Base-by-base conservation (phyloP, 148 eudicot genomes). In the Polygonum maritimum region DNA sequence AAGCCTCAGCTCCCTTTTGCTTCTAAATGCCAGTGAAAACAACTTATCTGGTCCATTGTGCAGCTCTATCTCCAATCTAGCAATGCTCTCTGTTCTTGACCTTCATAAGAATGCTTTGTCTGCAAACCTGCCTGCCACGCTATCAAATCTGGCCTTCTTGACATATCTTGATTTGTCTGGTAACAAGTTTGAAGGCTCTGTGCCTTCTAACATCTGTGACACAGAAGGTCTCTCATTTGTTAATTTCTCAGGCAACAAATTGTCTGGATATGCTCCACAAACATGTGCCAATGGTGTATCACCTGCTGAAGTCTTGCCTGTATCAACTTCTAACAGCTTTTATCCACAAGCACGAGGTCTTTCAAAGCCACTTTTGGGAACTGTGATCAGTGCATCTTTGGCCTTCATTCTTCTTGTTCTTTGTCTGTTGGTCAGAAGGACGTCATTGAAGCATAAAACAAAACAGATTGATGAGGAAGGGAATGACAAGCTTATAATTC, bases 141-240 rank as follows among this genome's bases (percentile, higher is more conserved):
- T 94, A 39, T 76, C 95, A 33, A 84, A 77, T 80, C 91, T 94
- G 67, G 83, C 79, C 80, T 76, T 87, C 74, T 85, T 92, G 91
- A 92, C 98, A 57, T 92, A 90, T 79, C 88, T 94, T 19, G 98
- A 94, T 81, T 77, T 94, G 60, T 94, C 98, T 14, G 81, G 72
- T 41, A 94, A 94, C 82, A 75, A 80, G 16, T 90, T 94, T 60
- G 80, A 73, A 55, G 81, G 80, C 38, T 81, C 85, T 33, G 88
- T 88, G 73, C 97, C 94, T 13, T 86, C 90, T 79, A 81, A 80
- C 74, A 83, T 93, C 41, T 91, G 94, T 71, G 54, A 79, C 74
- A 85, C 88, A 47, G 88, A 75, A 76, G 94, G 92, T 54, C 87
- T 89, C 39, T 74, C 86, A 35, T 89, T 81, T 75, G 54, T 86